Evolutionary conservation across 805 yeast species (phyloP), one percentile per base, ranked within the genome.

Genomic region (Yamadazyma phyllophila): DNA sequence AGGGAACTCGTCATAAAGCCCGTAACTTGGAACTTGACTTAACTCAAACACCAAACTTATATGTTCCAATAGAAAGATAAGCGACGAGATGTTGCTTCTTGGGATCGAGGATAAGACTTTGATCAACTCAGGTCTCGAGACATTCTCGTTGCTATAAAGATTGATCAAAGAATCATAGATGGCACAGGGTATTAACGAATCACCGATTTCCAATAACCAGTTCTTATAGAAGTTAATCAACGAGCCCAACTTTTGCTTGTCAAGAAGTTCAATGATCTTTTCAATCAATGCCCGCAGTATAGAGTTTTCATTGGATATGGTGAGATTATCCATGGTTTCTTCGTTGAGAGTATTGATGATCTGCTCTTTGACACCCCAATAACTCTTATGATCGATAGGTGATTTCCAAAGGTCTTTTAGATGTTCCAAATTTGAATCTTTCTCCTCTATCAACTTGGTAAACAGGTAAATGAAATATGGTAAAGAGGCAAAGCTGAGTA

Each of bases 181-280:
- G 50, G 67, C 61, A 43, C 71, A 70, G 0, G 76, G 77, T 11
- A 72, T 69, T 17, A 71, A 48, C 0, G 76, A 66, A 44, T 72
- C 77, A 32, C 65, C 60, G 11, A 65, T 60, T 46, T 72, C 76
- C 7, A 72, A 54, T 17, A 71, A 54, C 77, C 77, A 72, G 46
- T 60, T 61, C 43, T 66, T 67, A 26, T 67, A 33, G 43, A 69
- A 71, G 43, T 65, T 68, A 4, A 69, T 50, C 27, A 65, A 44
- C 5, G 49, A 40, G 1, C 32, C 26, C 1, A 38, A 16, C 0
- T 45, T 26, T 29, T 48, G 47, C 2, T 35, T 26, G 4, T 47
- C 24, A 16, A 63, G 42, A 29, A 41, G 35, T 0, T 45, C 46
- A 8, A 58, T 26, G 1, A 66, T 47, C 15, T 49, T 41, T 10